These are phyloP conservation scores for Quercus bicolor DNA, from an alignment of 306 rosid genomes.

Conservation along the genomic window DNA sequence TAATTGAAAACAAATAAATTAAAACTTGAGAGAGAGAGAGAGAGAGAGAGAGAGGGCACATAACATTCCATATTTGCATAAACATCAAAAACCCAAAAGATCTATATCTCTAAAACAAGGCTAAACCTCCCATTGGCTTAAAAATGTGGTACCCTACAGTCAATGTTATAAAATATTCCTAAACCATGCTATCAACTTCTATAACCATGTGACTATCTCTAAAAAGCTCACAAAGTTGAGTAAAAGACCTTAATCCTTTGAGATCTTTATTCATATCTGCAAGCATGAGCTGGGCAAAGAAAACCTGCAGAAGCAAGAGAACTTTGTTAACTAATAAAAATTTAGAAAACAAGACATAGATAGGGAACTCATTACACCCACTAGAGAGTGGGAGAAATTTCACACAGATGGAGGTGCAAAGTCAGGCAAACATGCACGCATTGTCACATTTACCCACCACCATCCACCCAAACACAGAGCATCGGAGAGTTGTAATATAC, in stretches of 20 bases:
- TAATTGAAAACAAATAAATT: neutral
- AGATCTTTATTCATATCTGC: constrained; percentile 96
- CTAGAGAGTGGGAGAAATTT: neutral
- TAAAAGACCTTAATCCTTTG: constrained; percentile 87
- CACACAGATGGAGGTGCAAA: neutral
- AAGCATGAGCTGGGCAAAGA: constrained; percentile 96
- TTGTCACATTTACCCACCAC: constrained; percentile 7
- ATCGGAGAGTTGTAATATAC: constrained; percentile 29
- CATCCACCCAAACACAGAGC: constrained; percentile 12
- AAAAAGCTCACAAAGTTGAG: constrained; percentile 22
- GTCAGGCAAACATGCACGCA: constrained; percentile 11
- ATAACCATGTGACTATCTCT: constrained; percentile 16
- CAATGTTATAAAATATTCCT: neutral
- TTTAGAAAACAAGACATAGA: constrained; percentile 10
- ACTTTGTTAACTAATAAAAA: constrained; percentile 13
- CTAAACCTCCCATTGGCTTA: constrained; percentile 6
- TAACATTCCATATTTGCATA: neutral
- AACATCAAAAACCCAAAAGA: neutral
- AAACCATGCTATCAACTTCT: constrained; percentile 15
- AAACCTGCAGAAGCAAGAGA: constrained; percentile 67
- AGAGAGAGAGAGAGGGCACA: neutral
- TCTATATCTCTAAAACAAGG: constrained; percentile 3
- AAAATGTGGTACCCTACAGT: neutral
- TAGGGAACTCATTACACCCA: neutral
- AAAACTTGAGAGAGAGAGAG: neutral